A percentile compares a stretch with the other conserved stretches of the same genome.
Evolutionary conservation across 495 filamentous ascomycete genomes (phyloP).

Genomic region (Haplographium delicatum): DNA sequence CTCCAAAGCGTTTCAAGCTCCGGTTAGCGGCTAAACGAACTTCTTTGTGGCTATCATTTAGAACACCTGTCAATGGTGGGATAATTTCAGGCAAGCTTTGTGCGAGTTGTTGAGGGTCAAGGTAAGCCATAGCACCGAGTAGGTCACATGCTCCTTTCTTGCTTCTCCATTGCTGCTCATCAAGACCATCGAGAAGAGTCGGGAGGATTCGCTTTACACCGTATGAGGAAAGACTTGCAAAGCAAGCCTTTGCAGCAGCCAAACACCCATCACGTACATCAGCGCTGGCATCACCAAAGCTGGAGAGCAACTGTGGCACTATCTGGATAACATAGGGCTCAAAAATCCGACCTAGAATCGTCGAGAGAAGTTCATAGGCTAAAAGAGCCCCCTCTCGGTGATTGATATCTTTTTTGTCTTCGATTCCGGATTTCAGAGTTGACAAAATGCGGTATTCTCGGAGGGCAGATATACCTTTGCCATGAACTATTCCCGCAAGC

Average conservation of each 20-base stretch:
- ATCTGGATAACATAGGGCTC: conserved; percentile 96
- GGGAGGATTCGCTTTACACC: conserved; percentile 93
- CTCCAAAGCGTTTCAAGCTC: conserved; percentile 93
- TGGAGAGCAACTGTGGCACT: conserved; percentile 79
- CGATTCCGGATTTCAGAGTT: conserved; percentile 66
- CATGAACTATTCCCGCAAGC: conserved; percentile 81
- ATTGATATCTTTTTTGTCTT: conserved; percentile 88
- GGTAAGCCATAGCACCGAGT: conserved; percentile 94
- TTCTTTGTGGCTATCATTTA: conserved; percentile 98
- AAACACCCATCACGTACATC: conserved; percentile 91
- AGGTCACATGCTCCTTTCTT: conserved; percentile 97
- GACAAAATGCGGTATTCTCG: conserved; percentile 82
- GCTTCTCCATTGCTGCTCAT: conserved; percentile 94
- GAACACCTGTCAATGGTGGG: conserved; percentile 83
- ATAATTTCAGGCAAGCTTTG: conserved; percentile 93
- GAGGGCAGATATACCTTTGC: conserved; percentile 75
- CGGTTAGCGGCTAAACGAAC: conserved; percentile 87
- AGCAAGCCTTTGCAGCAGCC: conserved; percentile 90
- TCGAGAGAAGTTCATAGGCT: conserved; percentile 84
- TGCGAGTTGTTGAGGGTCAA: conserved; percentile 90
- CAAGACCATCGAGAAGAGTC: conserved; percentile 84
- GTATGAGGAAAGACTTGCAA: conserved; percentile 86
- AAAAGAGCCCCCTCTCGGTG: conserved; percentile 84
- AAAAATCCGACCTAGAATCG: conserved; percentile 78
- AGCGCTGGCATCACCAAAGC: conserved; percentile 82